Base-by-base conservation (phyloP, 305 asterid genomes). In the Euphrasia arctica region DNA sequence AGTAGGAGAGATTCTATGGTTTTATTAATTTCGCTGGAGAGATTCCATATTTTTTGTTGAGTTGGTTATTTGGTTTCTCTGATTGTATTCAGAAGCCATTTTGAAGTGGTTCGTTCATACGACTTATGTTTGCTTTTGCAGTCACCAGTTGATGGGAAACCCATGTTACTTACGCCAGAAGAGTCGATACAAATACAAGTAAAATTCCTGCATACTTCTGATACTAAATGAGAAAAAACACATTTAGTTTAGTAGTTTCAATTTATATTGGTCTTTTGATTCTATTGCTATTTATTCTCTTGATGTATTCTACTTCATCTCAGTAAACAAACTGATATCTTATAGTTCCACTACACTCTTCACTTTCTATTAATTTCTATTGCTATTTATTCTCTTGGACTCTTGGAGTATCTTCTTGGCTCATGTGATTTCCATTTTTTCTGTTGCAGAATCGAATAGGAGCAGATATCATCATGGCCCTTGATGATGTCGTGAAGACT, bases 391-490 rank as follows among this genome's bases (percentile, higher is more conserved):
- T 12, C 28, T 54, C 10, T 54, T 41, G 42, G 34, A 51, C 28
- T 54, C 10, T 54, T 41, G 42, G 34, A 51, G 59, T 73, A 61
- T 74, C 13, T 48, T 50, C 9, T 29, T 69, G 57, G 58, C 59
- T 54, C 32, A 65, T 28, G 32, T 65, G 60, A 45, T 70, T 72
- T n/a, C 63, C 60, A 39, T 54, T 54, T 48, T 71, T 65, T 42
- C 67, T 77, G 65, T 71, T 79, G 79, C 88, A 92, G 98, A 90
- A 90, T 77, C 83, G 90, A 75, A 93, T 93, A 66, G 99, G 99
- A 78, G 99, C 99, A 69, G 99, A 93, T 78, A 90, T 93, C 66
- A 93, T 93, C 63, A 93, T 93, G 99, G 99, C 99, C 69, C 99
- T 93, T 74, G 99, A 93, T 80, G 99, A 93, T 84, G 99, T 93